Evolutionary conservation across 1,284 basidiomycete genomes (phyloP).

Genomic region (Rhodotorula glutinis): DNA sequence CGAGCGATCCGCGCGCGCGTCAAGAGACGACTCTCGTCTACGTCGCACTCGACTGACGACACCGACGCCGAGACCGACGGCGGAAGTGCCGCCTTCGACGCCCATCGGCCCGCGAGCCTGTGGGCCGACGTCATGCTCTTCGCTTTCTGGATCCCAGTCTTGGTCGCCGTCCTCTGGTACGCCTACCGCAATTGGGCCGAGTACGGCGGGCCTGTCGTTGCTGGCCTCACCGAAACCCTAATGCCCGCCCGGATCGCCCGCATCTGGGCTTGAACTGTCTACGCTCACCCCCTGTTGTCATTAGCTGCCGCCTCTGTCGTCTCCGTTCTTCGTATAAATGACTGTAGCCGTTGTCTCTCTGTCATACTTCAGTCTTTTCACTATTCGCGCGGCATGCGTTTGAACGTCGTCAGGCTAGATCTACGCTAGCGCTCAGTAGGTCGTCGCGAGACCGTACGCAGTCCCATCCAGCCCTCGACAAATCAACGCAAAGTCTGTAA

Average conservation of each 20-base stretch:
- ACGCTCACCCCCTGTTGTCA: neutral
- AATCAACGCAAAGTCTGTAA: slow-evolving; percentile 41
- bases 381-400: no score
- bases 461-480: slow-evolving; percentile 42
- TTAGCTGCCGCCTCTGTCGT: neutral
- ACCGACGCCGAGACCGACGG: slow-evolving; percentile 16
- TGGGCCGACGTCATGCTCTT: slow-evolving; percentile 14
- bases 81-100: neutral
- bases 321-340: neutral
- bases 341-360: neutral
- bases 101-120: neutral
- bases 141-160: slow-evolving; percentile 29
- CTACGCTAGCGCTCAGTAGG: neutral
- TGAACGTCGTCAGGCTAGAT: no score
- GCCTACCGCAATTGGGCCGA: neutral
- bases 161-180: slow-evolving; percentile 5
- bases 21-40: slow-evolving; percentile 10
- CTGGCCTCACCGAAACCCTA: neutral
- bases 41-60: slow-evolving; percentile 15
- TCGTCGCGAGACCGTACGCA: slow-evolving; percentile 34
- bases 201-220: slow-evolving; percentile 3
- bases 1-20: neutral
- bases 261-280: neutral
- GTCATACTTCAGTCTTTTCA: no score
- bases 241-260: neutral